A percentile compares a stretch with the other conserved stretches of the same genome.
Evolutionary conservation across 2,329 filamentous ascomycete species (phyloP).

Genomic region (Eurotiales sp.): DNA sequence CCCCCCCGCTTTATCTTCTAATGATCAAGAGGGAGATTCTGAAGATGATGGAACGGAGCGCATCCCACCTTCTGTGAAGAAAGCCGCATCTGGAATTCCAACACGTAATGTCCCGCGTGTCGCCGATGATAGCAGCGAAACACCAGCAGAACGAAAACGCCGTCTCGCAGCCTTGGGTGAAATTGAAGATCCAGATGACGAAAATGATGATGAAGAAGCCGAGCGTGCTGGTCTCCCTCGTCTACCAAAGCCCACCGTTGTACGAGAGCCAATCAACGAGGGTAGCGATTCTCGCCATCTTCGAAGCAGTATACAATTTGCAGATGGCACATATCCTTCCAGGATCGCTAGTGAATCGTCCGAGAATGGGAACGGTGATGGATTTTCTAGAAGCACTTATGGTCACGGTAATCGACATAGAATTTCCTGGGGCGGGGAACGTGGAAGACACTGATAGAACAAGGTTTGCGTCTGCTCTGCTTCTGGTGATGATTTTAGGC

Average conservation of each 20-base stretch:
- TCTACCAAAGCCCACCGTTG: constrained; percentile 7
- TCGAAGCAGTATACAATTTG: constrained; percentile 12
- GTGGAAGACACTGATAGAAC: constrained; percentile 7
- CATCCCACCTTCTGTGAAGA: constrained; percentile 28
- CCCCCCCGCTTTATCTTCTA: constrained; percentile 8
- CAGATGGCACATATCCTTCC: constrained; percentile 12
- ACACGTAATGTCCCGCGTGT: background rate
- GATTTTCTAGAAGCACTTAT: constrained; percentile 4
- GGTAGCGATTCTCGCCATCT: constrained; percentile 15
- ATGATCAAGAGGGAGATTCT: constrained; percentile 26
- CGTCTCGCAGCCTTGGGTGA: constrained; percentile 44
- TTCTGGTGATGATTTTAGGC: background rate
- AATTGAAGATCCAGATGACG: constrained; percentile 25
- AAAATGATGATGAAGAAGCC: constrained; percentile 18
- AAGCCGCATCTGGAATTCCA: constrained; percentile 9
- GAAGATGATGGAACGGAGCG: constrained; percentile 43
- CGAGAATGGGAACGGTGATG: constrained; percentile 6
- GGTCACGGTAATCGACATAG: constrained; percentile 11
- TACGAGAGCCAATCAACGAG: constrained; percentile 10
- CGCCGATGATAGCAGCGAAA: constrained; percentile 25
- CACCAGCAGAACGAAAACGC: constrained; percentile 44
- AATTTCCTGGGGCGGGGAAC: constrained; percentile 15
- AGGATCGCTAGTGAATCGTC: constrained; percentile 2
- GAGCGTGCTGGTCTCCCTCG: constrained; percentile 16
- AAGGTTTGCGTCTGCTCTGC: background rate